phyloP scores from a whole-genome alignment of 2,329 filamentous ascomycete species.

The Clonostachys rhizophaga region DNA sequence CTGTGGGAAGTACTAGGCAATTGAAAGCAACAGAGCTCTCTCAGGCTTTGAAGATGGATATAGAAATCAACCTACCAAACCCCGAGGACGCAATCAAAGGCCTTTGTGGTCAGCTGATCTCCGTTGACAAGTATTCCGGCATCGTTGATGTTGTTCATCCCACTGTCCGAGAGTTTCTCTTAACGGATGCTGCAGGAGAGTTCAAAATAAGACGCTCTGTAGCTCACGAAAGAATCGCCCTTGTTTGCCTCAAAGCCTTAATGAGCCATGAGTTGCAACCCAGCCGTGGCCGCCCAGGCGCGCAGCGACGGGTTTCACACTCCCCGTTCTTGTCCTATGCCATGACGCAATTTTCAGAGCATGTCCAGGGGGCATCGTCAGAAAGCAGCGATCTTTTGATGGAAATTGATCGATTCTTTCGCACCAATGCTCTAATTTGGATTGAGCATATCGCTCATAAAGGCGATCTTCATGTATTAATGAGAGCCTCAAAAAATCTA shows the following conservation, averaged over 20 bases:
- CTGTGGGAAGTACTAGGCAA: constrained; percentile 10
- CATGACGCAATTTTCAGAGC: constrained; percentile 16
- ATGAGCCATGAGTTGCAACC: constrained; percentile 9
- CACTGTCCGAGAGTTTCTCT: constrained; percentile 18
- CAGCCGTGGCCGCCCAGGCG: constrained; percentile 3
- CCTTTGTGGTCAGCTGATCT: constrained; percentile 21
- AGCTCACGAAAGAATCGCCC: constrained; percentile 14
- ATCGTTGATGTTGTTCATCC: constrained; percentile 16
- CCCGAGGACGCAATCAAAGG: constrained; percentile 12
- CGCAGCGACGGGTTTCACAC: not conserved
- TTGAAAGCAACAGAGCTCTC: constrained; percentile 16
- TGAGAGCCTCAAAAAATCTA: constrained; percentile 13
- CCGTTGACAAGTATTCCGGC: constrained; percentile 9
- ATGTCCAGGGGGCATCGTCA: constrained; percentile 10
- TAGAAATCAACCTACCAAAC: constrained; percentile 9
- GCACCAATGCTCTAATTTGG: constrained; percentile 17
- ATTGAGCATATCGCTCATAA: constrained; percentile 15
- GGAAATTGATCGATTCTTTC: constrained; percentile 14
- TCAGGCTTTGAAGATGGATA: constrained; percentile 17
- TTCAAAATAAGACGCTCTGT: constrained; percentile 11
- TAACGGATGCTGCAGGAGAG: constrained; percentile 12
- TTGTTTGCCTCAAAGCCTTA: constrained; percentile 14
- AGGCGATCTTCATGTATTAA: constrained; percentile 11
- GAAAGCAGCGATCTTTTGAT: constrained; percentile 10
- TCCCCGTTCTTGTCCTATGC: constrained; percentile 12